Percentiles rank a stretch among this genome's conserved stretches.
Conservation (phyloP, 2,329 filamentous ascomycete species). For the Trichoderma cornu-damae region DNA sequence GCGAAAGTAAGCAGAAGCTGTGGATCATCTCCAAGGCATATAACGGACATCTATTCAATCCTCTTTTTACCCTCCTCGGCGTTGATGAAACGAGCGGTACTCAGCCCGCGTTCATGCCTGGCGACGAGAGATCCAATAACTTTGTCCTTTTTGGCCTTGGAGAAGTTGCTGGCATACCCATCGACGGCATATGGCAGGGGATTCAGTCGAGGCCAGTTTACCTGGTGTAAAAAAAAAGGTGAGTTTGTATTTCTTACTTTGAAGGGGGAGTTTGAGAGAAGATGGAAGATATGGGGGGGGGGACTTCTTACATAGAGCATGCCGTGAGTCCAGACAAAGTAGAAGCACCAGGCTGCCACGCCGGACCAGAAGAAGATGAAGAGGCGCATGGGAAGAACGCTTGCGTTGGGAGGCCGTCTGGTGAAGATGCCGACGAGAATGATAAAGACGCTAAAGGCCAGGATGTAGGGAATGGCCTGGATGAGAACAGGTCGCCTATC, state of each 20-base stretch:
- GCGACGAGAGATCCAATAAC: slow-evolving; percentile 67
- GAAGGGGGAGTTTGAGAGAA: not conserved
- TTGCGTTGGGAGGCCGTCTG: slow-evolving; percentile 63
- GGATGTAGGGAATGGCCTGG: slow-evolving; percentile 87
- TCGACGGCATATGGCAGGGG: slow-evolving; percentile 81
- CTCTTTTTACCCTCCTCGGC: slow-evolving; percentile 98
- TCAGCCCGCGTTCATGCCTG: slow-evolving; percentile 75
- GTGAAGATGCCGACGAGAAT: slow-evolving; percentile 71
- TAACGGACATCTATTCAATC: slow-evolving; percentile 62
- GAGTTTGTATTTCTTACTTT: not conserved
- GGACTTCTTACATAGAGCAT: slow-evolving; percentile 79
- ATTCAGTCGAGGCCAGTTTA: slow-evolving; percentile 97
- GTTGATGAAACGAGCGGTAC: slow-evolving; percentile 73
- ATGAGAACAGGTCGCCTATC: slow-evolving; percentile 82
- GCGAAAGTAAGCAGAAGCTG: slow-evolving; percentile 7
- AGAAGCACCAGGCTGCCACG: slow-evolving; percentile 64
- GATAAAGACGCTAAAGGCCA: slow-evolving; percentile 82
- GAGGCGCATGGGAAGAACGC: slow-evolving; percentile 73
- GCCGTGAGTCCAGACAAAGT: slow-evolving; percentile 78
- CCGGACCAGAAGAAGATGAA: slow-evolving; percentile 75
- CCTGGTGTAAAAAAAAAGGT: slow-evolving; percentile 50
- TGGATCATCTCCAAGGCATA: not conserved
- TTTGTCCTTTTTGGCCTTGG: slow-evolving; percentile 74
- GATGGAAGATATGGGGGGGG: not conserved
- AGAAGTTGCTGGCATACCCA: slow-evolving; percentile 80